Evolutionary conservation across 192 early-diverging fungal genomes (phyloP).

Genomic region (Gonapodya sp.): DNA sequence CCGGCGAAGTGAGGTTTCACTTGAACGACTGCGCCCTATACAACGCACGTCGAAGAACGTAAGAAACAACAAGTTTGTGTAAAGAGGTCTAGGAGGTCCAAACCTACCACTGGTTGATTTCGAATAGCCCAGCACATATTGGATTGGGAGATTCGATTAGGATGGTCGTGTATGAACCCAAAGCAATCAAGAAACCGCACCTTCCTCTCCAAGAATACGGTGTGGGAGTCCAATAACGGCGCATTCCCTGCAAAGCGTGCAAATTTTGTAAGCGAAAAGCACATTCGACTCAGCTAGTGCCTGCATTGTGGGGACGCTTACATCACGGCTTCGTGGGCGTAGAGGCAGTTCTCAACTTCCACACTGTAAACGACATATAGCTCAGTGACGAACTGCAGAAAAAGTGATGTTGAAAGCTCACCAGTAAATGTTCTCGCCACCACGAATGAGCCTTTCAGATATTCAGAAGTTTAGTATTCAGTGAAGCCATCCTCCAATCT

Average conservation of each 20-base stretch:
- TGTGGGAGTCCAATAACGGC: constrained; percentile 22
- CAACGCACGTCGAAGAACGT: background rate
- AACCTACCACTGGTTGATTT: background rate
- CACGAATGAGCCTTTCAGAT: constrained; percentile 15
- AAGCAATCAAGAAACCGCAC: background rate
- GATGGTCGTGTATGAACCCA: too few species aligned
- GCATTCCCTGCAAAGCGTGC: constrained; percentile 12
- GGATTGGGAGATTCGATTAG: background rate
- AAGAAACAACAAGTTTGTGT: background rate
- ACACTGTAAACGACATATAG: constrained; percentile 10
- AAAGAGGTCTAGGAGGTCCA: background rate
- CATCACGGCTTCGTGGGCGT: background rate
- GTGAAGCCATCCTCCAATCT: background rate
- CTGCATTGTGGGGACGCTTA: too few species aligned
- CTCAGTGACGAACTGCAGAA: background rate
- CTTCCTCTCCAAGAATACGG: constrained; percentile 19
- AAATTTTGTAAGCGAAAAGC: background rate
- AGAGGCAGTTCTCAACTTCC: constrained; percentile 17
- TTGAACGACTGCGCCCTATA: background rate
- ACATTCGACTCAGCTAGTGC: too few species aligned
- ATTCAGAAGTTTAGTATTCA: background rate
- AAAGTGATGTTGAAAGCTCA: background rate
- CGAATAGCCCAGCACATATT: background rate
- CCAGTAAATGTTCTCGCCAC: constrained; percentile 21
- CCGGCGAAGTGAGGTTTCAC: background rate